phyloP scores from a whole-genome alignment of 768 basidiomycete genomes.

The Epithele typhae region DNA sequence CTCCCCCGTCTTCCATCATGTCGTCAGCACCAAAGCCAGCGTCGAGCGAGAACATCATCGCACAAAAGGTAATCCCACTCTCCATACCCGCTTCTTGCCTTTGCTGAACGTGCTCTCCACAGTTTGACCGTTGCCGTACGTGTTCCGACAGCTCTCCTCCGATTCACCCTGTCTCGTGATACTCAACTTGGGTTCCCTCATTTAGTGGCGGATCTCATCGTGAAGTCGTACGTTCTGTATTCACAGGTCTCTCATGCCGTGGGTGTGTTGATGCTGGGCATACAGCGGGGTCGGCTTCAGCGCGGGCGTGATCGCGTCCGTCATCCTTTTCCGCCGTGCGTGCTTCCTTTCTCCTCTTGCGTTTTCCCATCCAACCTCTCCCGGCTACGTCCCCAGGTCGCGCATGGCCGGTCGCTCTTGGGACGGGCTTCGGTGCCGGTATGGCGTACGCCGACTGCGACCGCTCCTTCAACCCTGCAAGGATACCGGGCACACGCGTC shows the following conservation, averaged over 20 bases:
- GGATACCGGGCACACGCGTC: slow-evolving; percentile 80
- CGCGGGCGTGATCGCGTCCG: slow-evolving; percentile 83
- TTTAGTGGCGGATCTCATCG: slow-evolving; percentile 73
- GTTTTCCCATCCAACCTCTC: neutral
- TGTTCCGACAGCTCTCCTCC: slow-evolving; percentile 24
- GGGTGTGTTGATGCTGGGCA: neutral
- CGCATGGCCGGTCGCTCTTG: slow-evolving; percentile 85
- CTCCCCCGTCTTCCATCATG: slow-evolving; percentile 26
- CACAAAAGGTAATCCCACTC: slow-evolving; percentile 59
- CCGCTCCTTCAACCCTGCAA: slow-evolving; percentile 87
- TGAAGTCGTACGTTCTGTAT: slow-evolving; percentile 73
- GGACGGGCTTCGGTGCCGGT: slow-evolving; percentile 84
- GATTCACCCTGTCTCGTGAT: neutral
- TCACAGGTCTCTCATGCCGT: neutral
- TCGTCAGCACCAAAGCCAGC: slow-evolving; percentile 52
- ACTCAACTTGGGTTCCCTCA: neutral
- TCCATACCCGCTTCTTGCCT: neutral
- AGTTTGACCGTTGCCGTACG: slow-evolving; percentile 88
- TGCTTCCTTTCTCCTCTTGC: slow-evolving; percentile 19
- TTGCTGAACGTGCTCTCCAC: neutral
- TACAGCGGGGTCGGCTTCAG: slow-evolving; percentile 84
- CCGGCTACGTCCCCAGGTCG: slow-evolving; percentile 46
- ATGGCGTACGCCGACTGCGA: slow-evolving; percentile 91
- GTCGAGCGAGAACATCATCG: slow-evolving; percentile 87
- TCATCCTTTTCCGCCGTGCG: slow-evolving; percentile 88